Percentiles rank a stretch among this genome's conserved stretches.
phyloP scores from a whole-genome alignment of 441 rosid species.

The Croton laevigatus region DNA sequence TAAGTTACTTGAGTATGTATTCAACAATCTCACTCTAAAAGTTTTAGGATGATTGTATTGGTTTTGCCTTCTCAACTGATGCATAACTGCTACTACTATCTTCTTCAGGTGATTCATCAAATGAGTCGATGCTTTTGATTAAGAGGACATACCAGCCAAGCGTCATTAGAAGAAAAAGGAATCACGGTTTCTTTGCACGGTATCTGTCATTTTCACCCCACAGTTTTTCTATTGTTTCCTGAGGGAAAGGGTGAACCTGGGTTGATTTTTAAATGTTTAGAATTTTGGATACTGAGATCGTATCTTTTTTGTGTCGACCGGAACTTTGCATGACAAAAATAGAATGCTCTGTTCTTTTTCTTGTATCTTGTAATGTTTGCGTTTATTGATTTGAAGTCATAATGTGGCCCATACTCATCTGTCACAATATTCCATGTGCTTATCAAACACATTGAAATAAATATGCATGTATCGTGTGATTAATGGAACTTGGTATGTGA shows the following conservation, averaged over 20 bases:
- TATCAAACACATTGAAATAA: not conserved
- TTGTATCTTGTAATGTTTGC: slow-evolving; percentile 1
- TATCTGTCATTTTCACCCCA: slow-evolving; percentile 21
- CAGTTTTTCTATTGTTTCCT: not conserved
- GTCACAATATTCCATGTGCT: not conserved
- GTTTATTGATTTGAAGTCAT: not conserved
- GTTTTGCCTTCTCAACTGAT: slow-evolving; percentile 2
- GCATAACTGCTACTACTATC: slow-evolving; percentile 8
- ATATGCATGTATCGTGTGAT: slow-evolving; percentile 9
- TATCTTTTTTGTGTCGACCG: not conserved
- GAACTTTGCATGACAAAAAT: not conserved
- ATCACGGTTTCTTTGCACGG: slow-evolving; percentile 93
- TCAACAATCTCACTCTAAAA: not conserved
- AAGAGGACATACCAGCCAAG: slow-evolving; percentile 94
- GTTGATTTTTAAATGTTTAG: not conserved
- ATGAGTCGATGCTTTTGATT: slow-evolving; percentile 67
- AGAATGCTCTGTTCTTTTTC: not conserved
- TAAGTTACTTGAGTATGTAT: not conserved
- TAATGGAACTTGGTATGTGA: slow-evolving; percentile 25
- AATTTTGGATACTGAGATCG: not conserved
- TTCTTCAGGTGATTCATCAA: slow-evolving; percentile 55
- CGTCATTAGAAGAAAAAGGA: slow-evolving; percentile 74
- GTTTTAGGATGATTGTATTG: not conserved
- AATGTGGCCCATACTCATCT: not conserved
- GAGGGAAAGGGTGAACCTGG: not conserved